A percentile compares a stretch with the other conserved stretches of the same genome.
Conservation (phyloP, 257 asterid genomes). For the Gentiana macrophylla region DNA sequence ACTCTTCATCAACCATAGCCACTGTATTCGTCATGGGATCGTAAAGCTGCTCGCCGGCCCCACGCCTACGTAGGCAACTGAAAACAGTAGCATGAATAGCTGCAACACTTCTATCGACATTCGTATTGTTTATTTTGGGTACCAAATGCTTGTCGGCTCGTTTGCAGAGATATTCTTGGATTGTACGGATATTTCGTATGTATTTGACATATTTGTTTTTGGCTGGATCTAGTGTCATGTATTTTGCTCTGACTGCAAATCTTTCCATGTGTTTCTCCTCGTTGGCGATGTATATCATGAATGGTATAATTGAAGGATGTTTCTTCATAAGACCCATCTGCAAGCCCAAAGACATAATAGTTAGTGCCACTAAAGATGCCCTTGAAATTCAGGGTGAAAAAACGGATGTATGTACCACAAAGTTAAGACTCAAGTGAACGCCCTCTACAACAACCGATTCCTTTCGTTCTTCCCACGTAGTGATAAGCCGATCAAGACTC, state of each 20-base stretch:
- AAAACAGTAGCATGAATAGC: conserved; percentile 95
- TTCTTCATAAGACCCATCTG: conserved; percentile 99
- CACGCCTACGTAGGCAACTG: conserved; percentile 89
- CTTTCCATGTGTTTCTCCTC: conserved; percentile 97
- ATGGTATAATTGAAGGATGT: conserved; percentile 93
- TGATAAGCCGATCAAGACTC: conserved; percentile 90
- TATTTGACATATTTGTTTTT: conserved; percentile 91
- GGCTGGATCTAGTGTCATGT: conserved; percentile 98
- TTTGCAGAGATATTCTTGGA: conserved; percentile 95
- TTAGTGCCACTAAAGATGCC: neutral
- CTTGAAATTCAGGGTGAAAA: neutral
- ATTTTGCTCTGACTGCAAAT: conserved; percentile 98
- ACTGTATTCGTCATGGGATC: conserved; percentile 75
- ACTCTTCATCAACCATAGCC: conserved; percentile 72
- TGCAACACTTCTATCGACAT: conserved; percentile 93
- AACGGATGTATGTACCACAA: conserved; percentile 60
- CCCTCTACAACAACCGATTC: conserved; percentile 99
- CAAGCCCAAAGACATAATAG: conserved; percentile 15
- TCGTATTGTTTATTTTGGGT: conserved; percentile 93
- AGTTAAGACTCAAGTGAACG: conserved; percentile 95
- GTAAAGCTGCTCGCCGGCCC: conserved; percentile 64
- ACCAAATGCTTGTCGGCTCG: conserved; percentile 95
- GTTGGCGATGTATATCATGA: conserved; percentile 85
- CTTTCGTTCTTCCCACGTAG: conserved; percentile 93
- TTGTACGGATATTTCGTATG: conserved; percentile 79